A percentile compares a stretch with the other conserved stretches of the same genome.
These are phyloP conservation scores for Magnaporthales sp. DNA, from an alignment of 2,329 filamentous ascomycete species.

Conservation along the genomic window DNA sequence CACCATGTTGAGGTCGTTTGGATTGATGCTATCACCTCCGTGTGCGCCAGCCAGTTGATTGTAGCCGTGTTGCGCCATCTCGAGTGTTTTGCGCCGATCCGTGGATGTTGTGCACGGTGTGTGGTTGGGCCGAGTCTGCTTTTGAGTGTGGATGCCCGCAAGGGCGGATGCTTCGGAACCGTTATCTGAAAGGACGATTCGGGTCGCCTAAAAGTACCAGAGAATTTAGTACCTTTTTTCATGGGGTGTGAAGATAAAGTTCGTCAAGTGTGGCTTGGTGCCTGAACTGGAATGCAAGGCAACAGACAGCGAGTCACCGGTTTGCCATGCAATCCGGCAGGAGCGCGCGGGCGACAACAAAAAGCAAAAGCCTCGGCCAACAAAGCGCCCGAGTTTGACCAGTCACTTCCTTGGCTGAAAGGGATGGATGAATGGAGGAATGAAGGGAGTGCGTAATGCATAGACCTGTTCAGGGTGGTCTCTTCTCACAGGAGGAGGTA, in stretches of 20 bases:
- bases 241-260: not conserved
- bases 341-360: not conserved
- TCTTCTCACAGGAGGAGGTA: no score
- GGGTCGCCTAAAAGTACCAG: not conserved
- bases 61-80: slow-evolving; percentile 49
- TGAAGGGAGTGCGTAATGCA: not conserved
- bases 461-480: not conserved
- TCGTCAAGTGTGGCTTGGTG: not conserved
- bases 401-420: not conserved
- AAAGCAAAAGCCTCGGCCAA: not conserved
- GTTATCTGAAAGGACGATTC: not conserved
- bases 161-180: slow-evolving; percentile 1
- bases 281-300: not conserved
- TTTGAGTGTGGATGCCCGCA: not conserved
- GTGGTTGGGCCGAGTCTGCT: not conserved
- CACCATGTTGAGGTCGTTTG: slow-evolving; percentile 71
- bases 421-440: not conserved
- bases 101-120: not conserved
- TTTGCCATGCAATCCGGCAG: not conserved
- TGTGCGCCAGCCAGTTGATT: slow-evolving; percentile 45
- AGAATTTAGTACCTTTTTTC: not conserved
- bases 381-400: not conserved
- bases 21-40: slow-evolving; percentile 61
- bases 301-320: not conserved
- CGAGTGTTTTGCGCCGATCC: not conserved